Conservation (phyloP, 257 asterid genomes). For the Prunella vulgaris region DNA sequence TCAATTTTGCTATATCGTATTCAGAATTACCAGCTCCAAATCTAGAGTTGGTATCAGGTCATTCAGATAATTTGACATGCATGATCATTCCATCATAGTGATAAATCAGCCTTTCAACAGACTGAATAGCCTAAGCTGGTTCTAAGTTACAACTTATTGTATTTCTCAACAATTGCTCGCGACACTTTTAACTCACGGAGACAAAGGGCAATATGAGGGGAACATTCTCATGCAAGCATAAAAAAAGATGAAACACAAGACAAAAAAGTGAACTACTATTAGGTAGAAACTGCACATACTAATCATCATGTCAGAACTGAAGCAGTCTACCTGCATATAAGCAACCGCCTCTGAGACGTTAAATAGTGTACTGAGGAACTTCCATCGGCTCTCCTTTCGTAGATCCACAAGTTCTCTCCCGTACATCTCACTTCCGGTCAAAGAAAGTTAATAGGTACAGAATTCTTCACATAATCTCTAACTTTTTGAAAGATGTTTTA, state of each 20-base stretch:
- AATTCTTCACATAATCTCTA: background rate
- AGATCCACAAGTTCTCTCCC: constrained; percentile 94
- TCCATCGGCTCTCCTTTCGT: constrained; percentile 83
- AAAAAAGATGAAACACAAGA: background rate
- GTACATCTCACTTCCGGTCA: constrained; percentile 68
- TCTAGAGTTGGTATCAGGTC: background rate
- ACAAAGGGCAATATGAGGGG: background rate
- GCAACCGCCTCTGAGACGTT: constrained; percentile 97
- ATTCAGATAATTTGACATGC: background rate
- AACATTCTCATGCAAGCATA: constrained; percentile 9
- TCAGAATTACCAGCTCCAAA: background rate
- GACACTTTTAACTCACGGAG: background rate
- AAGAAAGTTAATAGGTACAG: constrained; percentile 26
- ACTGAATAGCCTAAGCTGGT: background rate
- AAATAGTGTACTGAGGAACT: constrained; percentile 78
- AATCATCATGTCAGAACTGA: background rate
- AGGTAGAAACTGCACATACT: background rate
- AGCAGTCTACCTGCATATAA: constrained; percentile 71
- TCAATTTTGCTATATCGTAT: background rate
- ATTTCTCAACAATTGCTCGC: background rate
- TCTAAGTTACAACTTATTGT: constrained; percentile 2
- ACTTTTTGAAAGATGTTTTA: constrained; percentile 5
- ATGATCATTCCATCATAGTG: background rate
- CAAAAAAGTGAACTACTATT: constrained; percentile 4
- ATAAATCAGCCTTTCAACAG: constrained; percentile 3